Conservation (phyloP, 2,329 filamentous ascomycete genomes). For the Achaetomium macrosporum region DNA sequence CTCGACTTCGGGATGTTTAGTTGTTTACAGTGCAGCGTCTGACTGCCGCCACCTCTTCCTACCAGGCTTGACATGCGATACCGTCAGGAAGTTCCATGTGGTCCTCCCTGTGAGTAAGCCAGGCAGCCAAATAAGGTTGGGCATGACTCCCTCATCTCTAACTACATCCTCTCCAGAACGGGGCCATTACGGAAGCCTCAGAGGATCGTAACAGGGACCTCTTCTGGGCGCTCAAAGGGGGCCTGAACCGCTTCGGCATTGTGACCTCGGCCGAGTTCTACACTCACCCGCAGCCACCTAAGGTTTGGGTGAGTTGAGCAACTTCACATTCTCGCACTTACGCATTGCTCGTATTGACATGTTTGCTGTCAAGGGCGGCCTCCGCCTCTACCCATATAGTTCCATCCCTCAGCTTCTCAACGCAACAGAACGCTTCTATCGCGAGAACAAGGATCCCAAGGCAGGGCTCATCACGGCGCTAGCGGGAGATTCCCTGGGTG, state of each 20-base stretch:
- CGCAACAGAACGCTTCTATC: conserved; percentile 25
- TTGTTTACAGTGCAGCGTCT: background rate
- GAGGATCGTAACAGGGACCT: conserved; percentile 17
- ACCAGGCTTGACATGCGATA: conserved; percentile 24
- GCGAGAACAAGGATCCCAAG: conserved; percentile 25
- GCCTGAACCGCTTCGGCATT: conserved; percentile 25
- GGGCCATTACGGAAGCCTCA: conserved; percentile 24
- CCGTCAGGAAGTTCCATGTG: conserved; percentile 22
- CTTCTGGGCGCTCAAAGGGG: conserved; percentile 27
- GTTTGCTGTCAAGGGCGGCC: conserved; percentile 13
- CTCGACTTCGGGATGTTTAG: too few species aligned
- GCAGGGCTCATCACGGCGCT: conserved; percentile 28
- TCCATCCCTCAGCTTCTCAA: conserved; percentile 22
- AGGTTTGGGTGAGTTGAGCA: conserved; percentile 17
- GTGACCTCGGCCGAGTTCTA: conserved; percentile 24
- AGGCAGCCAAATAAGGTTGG: background rate
- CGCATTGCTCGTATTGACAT: background rate
- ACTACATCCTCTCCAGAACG: conserved; percentile 19
- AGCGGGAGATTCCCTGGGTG: conserved; percentile 11
- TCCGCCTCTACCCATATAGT: conserved; percentile 16
- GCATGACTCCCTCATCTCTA: background rate
- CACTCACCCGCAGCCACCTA: conserved; percentile 20
- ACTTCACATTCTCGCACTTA: background rate
- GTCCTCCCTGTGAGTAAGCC: conserved; percentile 23
- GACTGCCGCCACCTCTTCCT: background rate